phyloP scores from a whole-genome alignment of 1,139 yeast species.

The Ashbya aceris region DNA sequence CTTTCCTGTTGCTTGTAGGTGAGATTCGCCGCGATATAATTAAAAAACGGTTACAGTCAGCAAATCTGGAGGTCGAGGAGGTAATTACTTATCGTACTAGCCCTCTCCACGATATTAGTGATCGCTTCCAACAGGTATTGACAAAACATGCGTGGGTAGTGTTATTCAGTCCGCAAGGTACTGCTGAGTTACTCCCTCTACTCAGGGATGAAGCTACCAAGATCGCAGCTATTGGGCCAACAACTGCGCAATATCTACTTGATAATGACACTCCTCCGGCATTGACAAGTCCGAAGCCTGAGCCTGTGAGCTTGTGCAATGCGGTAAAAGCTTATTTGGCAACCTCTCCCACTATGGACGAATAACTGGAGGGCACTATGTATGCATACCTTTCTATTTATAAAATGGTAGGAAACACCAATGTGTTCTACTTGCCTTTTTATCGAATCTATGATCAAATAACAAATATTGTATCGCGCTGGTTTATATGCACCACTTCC shows the following conservation, averaged over 20 bases:
- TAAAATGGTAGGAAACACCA: too few relatives aligned
- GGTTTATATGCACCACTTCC: constrained; percentile 60
- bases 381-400: too few relatives aligned
- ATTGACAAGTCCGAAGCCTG: constrained; percentile 65
- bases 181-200: constrained; percentile 47
- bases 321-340: constrained; percentile 25
- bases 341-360: background rate
- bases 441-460: constrained; percentile 27
- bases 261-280: constrained; percentile 46
- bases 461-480: constrained; percentile 59
- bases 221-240: constrained; percentile 88
- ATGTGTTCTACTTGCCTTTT: background rate
- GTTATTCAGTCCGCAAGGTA: constrained; percentile 89
- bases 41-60: constrained; percentile 46
- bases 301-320: constrained; percentile 46
- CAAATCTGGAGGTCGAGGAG: constrained; percentile 48
- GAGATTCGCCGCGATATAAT: constrained; percentile 74
- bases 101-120: constrained; percentile 38
- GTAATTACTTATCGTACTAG: constrained; percentile 62
- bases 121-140: constrained; percentile 30
- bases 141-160: constrained; percentile 50
- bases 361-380: too few relatives aligned
- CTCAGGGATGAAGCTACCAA: constrained; percentile 31
- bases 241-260: constrained; percentile 61
- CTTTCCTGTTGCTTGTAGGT: constrained; percentile 69